These are phyloP conservation scores for Colletotrichum costaricense DNA, from an alignment of 2,329 filamentous ascomycete species.

Conservation along the genomic window DNA sequence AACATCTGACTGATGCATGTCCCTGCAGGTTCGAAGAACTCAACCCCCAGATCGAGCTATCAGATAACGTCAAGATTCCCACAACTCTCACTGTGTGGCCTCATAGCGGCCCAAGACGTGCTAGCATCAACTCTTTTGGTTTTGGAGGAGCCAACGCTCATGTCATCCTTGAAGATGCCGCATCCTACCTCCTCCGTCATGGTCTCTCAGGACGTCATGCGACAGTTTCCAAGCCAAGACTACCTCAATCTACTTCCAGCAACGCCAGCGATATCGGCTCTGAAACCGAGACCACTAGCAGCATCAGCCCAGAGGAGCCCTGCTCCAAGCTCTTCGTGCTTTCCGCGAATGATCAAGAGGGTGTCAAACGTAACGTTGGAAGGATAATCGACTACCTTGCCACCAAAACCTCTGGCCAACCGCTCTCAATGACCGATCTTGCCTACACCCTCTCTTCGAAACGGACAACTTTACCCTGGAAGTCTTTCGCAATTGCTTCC, in stretches of 20 bases:
- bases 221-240: not conserved
- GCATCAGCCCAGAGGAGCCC: not conserved
- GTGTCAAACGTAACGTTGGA: conserved; percentile 48
- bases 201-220: conserved; percentile 25
- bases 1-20: not conserved
- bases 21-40: conserved; percentile 36
- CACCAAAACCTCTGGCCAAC: conserved; percentile 51
- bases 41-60: conserved; percentile 41
- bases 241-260: not conserved
- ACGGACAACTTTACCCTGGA: conserved; percentile 58
- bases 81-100: conserved; percentile 21
- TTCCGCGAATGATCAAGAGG: conserved; percentile 50
- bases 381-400: conserved; percentile 52
- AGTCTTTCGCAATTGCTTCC: conserved; percentile 49
- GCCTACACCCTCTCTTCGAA: conserved; percentile 59
- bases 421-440: conserved; percentile 48
- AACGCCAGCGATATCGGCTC: not conserved
- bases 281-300: conserved; percentile 16
- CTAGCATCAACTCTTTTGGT: conserved; percentile 55
- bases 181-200: conserved; percentile 26
- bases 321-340: conserved; percentile 53
- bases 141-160: conserved; percentile 60
- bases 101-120: conserved; percentile 29
- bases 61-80: conserved; percentile 31
- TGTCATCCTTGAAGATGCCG: conserved; percentile 47